Evolutionary conservation across 306 rosid species (phyloP).

Genomic region (Trifolium pratense): DNA sequence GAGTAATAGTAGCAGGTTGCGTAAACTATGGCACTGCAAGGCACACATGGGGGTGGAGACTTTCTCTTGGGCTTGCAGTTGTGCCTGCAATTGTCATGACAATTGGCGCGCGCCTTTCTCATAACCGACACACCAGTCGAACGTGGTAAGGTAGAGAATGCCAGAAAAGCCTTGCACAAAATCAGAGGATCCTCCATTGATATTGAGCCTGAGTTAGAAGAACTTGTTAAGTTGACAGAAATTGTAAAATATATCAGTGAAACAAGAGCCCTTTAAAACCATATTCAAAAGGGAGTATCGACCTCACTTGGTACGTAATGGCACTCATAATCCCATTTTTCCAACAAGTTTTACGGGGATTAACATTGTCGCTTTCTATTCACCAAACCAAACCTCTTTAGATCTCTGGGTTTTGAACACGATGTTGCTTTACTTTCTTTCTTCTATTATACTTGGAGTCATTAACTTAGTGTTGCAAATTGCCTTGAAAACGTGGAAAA

Average conservation of each 20-base stretch:
- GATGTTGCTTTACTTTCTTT: conserved; percentile 61
- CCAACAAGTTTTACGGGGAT: conserved; percentile 73
- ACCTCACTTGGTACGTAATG: conserved; percentile 70
- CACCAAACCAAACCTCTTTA: conserved; percentile 73
- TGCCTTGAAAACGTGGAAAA: too few relatives aligned
- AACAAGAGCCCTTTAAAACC: conserved; percentile 57
- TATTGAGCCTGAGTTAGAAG: conserved; percentile 54
- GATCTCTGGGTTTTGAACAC: conserved; percentile 67
- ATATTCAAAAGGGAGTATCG: conserved; percentile 59
- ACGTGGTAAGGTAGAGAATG: conserved; percentile 57
- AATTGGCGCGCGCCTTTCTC: conserved; percentile 55
- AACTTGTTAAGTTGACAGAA: conserved; percentile 44
- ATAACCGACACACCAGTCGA: conserved; percentile 68
- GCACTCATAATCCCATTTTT: conserved; percentile 56
- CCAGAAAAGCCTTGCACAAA: conserved; percentile 52
- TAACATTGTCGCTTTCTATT: conserved; percentile 69
- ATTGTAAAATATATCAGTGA: conserved; percentile 35
- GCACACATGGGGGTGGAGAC: conserved; percentile 67
- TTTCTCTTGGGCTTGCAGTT: conserved; percentile 69
- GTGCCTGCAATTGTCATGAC: conserved; percentile 60
- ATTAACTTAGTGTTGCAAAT: too few relatives aligned
- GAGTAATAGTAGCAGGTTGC: conserved; percentile 58
- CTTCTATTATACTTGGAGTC: conserved; percentile 57
- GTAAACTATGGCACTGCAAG: conserved; percentile 62
- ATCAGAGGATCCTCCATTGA: conserved; percentile 52